Evolutionary conservation across 805 yeast genomes (phyloP).

Genomic region (Lipomyces orientalis): DNA sequence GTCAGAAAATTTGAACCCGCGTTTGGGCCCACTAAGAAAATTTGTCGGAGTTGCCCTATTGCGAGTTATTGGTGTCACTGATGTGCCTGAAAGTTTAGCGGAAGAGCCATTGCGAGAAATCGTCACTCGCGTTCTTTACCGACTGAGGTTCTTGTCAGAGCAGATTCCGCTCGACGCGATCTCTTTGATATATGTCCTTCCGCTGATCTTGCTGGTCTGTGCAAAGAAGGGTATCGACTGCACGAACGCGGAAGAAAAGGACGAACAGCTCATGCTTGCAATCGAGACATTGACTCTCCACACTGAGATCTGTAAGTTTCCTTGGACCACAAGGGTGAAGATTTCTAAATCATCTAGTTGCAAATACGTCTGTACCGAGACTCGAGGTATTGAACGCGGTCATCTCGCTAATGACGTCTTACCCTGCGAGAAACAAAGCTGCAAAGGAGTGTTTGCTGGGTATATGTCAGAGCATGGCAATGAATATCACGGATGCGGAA

Average conservation of each 20-base stretch:
- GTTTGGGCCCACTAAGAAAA: conserved; percentile 57
- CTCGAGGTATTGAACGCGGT: conserved; percentile 64
- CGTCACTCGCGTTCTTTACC: conserved; percentile 71
- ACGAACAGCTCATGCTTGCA: conserved; percentile 76
- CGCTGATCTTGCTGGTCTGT: conserved; percentile 71
- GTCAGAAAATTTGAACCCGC: conserved; percentile 57
- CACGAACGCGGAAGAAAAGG: conserved; percentile 76
- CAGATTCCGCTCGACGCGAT: conserved; percentile 71
- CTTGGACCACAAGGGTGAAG: no score
- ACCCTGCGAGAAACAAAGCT: conserved; percentile 78
- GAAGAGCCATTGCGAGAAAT: conserved; percentile 61
- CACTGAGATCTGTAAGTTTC: conserved; percentile 55
- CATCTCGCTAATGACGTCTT: conserved; percentile 62
- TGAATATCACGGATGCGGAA: conserved; percentile 63
- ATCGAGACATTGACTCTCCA: conserved; percentile 48
- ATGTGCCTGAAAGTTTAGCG: conserved; percentile 49
- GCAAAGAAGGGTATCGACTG: conserved; percentile 61
- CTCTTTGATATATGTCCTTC: conserved; percentile 74
- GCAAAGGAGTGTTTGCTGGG: conserved; percentile 84
- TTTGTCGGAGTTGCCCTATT: conserved; percentile 74
- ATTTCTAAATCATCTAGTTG: conserved; percentile 46
- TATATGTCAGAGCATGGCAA: conserved; percentile 75
- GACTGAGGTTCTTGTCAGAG: conserved; percentile 74
- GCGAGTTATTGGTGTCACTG: conserved; percentile 56
- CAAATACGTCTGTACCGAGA: conserved; percentile 72